Percentiles rank a stretch among this genome's conserved stretches.
These are phyloP conservation scores for Pilasporangium apinafurcum DNA, from an alignment of 352 stramenopile species.

Conservation along the genomic window DNA sequence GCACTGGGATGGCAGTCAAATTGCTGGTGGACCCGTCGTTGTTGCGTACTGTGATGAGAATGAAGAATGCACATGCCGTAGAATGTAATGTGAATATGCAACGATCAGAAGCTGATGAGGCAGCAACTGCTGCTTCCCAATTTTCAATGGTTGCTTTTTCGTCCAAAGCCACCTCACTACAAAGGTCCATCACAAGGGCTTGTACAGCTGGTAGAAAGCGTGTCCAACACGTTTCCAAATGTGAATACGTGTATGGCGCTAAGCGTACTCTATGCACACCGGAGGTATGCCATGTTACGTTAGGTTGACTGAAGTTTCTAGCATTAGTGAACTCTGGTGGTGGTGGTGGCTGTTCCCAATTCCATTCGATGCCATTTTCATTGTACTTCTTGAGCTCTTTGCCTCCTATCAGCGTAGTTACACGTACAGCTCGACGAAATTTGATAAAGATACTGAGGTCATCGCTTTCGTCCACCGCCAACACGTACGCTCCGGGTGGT, in stretches of 20 bases:
- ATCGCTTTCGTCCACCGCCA: conserved; percentile 35
- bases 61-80: conserved; percentile 41
- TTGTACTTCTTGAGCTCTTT: conserved; percentile 41
- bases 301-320: no score
- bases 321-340: neutral
- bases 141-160: conserved; percentile 37
- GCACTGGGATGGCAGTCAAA: conserved; percentile 15
- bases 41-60: conserved; percentile 20
- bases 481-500: conserved; percentile 34
- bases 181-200: conserved; percentile 53
- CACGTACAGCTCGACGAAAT: conserved; percentile 36
- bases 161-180: conserved; percentile 34
- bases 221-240: conserved; percentile 50
- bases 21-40: neutral
- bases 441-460: conserved; percentile 49
- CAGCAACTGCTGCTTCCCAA: conserved; percentile 18
- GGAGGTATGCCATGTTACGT: no score
- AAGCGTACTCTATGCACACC: conserved; percentile 37
- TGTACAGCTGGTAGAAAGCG: conserved; percentile 52
- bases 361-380: conserved; percentile 29
- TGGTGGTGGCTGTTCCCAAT: conserved; percentile 1
- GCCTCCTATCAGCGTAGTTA: conserved; percentile 30
- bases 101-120: conserved; percentile 8
- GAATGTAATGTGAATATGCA: conserved; percentile 32
- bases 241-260: conserved; percentile 13